These are phyloP conservation scores for Stephania cephalantha DNA, from an alignment of 164 flowering plant genomes.

Conservation along the genomic window DNA sequence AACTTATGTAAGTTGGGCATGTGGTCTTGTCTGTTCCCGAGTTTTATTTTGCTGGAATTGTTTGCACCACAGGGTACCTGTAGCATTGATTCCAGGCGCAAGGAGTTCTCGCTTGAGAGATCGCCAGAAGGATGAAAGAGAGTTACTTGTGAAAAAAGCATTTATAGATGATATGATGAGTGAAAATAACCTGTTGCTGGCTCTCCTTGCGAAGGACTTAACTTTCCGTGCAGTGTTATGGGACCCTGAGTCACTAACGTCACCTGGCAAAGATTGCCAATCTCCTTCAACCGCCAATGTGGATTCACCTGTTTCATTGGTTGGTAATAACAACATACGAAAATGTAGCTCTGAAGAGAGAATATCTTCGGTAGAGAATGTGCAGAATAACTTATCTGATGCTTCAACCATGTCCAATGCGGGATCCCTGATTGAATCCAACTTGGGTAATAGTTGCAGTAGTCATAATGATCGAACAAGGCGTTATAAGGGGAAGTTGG, in stretches of 20 bases:
- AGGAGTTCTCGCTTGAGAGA: slow-evolving; percentile 86
- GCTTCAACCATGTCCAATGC: slow-evolving; percentile 17
- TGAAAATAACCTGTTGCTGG: slow-evolving; percentile 43
- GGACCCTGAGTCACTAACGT: slow-evolving; percentile 72
- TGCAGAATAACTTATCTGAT: slow-evolving; percentile 15
- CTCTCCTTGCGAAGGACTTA: slow-evolving; percentile 46
- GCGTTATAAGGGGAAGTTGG: slow-evolving; percentile 33
- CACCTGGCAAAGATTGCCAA: slow-evolving; percentile 30
- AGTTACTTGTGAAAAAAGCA: slow-evolving; percentile 69
- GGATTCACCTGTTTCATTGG: slow-evolving; percentile 10
- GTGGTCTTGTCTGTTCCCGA: slow-evolving; percentile 20
- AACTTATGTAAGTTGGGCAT: slow-evolving; percentile 21
- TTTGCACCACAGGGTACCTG: slow-evolving; percentile 69
- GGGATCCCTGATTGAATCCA: slow-evolving; percentile 9
- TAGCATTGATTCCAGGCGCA: slow-evolving; percentile 75
- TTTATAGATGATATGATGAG: slow-evolving; percentile 71
- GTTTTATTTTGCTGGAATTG: slow-evolving; percentile 26
- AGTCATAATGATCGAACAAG: slow-evolving; percentile 34
- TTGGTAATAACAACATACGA: not conserved
- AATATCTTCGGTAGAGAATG: slow-evolving; percentile 6
- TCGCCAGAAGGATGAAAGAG: slow-evolving; percentile 86
- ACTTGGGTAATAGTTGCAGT: slow-evolving; percentile 14
- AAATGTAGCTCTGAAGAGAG: not conserved
- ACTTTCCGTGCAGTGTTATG: slow-evolving; percentile 51
- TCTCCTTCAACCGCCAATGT: slow-evolving; percentile 8